Percentiles rank a stretch among this genome's conserved stretches.
phyloP scores from a whole-genome alignment of 352 stramenopile species.

The Phytopythium oedochilum region DNA sequence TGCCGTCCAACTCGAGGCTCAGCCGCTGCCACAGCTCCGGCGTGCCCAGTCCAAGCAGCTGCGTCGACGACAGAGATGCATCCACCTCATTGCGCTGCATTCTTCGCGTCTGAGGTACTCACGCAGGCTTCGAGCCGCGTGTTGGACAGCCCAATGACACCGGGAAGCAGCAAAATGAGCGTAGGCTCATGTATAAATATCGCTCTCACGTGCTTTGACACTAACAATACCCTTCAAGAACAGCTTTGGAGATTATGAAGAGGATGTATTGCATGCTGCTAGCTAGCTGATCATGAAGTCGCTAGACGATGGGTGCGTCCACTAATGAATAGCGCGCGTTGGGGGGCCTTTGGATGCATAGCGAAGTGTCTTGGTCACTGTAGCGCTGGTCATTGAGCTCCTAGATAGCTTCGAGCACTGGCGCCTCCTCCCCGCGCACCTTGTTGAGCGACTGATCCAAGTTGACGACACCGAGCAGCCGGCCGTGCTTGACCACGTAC shows the following conservation, averaged over 20 bases:
- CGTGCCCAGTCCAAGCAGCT: constrained; percentile 60
- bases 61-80: constrained; percentile 36
- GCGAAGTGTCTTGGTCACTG: background rate
- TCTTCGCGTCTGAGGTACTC: background rate
- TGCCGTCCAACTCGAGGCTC: constrained; percentile 74
- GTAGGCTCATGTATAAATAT: background rate
- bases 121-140: background rate
- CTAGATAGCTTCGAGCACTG: constrained; percentile 17
- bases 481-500: constrained; percentile 70
- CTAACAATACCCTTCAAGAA: background rate
- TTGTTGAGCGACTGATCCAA: constrained; percentile 57
- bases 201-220: background rate
- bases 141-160: background rate
- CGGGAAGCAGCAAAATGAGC: no score
- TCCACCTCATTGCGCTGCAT: constrained; percentile 87
- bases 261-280: background rate
- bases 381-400: background rate
- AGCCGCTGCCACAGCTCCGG: constrained; percentile 78
- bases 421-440: constrained; percentile 39
- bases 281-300: background rate
- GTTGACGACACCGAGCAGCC: constrained; percentile 63
- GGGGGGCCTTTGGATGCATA: no score
- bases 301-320: background rate
- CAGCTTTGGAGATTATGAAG: background rate
- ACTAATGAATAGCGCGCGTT: background rate